phyloP scores from a whole-genome alignment of 176 grass and related monocot species.

The Cenchrus americanus region DNA sequence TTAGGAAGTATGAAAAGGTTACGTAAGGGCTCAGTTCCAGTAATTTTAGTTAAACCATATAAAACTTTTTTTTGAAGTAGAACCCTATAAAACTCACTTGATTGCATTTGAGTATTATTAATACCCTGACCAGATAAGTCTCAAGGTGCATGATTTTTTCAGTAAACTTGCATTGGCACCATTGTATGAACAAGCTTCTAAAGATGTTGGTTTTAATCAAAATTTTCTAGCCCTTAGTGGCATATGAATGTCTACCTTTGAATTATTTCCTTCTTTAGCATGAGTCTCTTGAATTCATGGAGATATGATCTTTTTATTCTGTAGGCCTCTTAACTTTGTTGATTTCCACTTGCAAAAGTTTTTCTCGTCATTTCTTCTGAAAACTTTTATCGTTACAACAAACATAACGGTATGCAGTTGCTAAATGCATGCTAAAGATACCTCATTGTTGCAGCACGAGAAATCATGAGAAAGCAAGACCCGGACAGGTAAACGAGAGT shows the following conservation, averaged over 20 bases:
- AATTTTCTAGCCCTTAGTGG: not conserved
- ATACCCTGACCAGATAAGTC: no score
- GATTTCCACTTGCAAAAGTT: not conserved
- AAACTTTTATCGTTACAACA: no score
- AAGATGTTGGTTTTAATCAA: not conserved
- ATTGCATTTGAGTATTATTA: no score
- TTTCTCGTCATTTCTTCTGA: no score
- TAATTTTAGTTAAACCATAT: not conserved
- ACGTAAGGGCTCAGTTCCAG: not conserved
- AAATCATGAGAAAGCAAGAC: no score
- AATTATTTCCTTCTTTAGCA: not conserved
- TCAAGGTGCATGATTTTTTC: not conserved
- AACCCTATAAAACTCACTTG: no score
- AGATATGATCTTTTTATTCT: not conserved
- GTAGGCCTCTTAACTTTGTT: not conserved
- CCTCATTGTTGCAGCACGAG: no score
- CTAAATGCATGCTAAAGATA: no score
- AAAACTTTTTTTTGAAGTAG: no score
- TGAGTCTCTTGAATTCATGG: not conserved
- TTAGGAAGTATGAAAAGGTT: not conserved
- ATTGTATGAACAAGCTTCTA: no score
- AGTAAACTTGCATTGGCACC: not conserved
- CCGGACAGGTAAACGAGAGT: no score
- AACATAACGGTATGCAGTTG: no score
- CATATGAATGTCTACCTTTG: not conserved